Evolutionary conservation across 768 basidiomycete genomes (phyloP), one percentile per base, ranked within the genome.

Genomic region (Leccinellum luteum): DNA sequence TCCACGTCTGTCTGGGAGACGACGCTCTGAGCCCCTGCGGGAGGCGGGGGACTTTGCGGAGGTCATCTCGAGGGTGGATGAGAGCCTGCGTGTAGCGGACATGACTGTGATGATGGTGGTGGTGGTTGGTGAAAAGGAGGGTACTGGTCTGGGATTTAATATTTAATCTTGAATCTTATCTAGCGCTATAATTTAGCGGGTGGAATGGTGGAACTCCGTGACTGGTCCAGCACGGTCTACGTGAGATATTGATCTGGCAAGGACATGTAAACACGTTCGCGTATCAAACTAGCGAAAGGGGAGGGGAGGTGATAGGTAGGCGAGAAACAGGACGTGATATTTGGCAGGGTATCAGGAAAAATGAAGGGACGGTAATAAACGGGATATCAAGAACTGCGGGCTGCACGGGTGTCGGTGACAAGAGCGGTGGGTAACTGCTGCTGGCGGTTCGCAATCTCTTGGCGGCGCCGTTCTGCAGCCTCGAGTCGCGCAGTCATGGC

Each of bases 401-500:
- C 57, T 30, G 64, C 55, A 32, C 60, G 61, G 43, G 56, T 31
- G 50, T 64, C 51, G 45, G 57, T 55, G 64, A 60, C 52, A 25
- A 44, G 12, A 27, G 55, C 48, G 44, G 50, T 41, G n/a, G 38
- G 38, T 3, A 31, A 31, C n/a, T 41, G 38, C 38, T 19, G n/a
- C 41, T 82, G 72, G 64, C 79, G 77, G 61, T 75, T 74, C 35
- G 59, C 69, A 48, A 80, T 65, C 66, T 80, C 77, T 51, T 63
- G 69, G 64, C 84, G 81, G 61, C 79, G 80, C 56, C 82, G 81
- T 73, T 91, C 90, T 19, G 85, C 87, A 14, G 85, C 85, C 73
- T 89, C 87, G 62, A 92, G 75, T 63, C 88, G 75, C 60, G 87
- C 87, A 19, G 81, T 79, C 85, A 92, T 87, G 51, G 84, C 87